Conservation (phyloP, 2,329 filamentous ascomycete species). For the Fusarium secorum region DNA sequence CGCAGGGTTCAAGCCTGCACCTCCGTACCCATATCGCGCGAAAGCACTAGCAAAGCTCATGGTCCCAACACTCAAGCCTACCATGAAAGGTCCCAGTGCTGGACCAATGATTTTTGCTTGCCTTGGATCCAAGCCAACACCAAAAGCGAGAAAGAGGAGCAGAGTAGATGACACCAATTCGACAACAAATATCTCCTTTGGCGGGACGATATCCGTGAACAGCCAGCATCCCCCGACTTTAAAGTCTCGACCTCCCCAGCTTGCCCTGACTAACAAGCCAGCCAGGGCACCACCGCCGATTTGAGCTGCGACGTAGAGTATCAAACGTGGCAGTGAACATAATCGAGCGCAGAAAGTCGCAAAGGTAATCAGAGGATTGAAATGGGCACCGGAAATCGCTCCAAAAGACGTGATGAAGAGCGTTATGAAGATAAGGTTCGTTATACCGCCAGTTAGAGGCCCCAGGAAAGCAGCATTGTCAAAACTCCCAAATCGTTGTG, state of each 20-base stretch:
- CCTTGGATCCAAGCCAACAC: constrained; percentile 61
- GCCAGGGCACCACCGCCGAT: constrained; percentile 51
- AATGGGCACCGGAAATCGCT: constrained; percentile 59
- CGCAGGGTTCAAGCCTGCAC: constrained; percentile 33
- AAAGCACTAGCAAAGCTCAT: constrained; percentile 48
- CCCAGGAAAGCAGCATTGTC: constrained; percentile 42
- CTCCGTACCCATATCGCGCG: constrained; percentile 38
- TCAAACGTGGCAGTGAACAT: constrained; percentile 56
- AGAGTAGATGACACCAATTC: constrained; percentile 59
- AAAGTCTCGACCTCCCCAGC: constrained; percentile 43
- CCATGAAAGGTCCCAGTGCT: constrained; percentile 57
- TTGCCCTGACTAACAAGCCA: constrained; percentile 34
- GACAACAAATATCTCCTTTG: constrained; percentile 51
- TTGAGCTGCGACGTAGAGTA: constrained; percentile 60
- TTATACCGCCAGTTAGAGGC: constrained; percentile 42
- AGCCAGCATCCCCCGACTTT: constrained; percentile 45
- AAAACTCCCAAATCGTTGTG: constrained; percentile 26
- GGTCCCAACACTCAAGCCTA: constrained; percentile 52
- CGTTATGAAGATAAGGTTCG: constrained; percentile 49
- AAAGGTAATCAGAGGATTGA: constrained; percentile 63
- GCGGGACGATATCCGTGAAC: constrained; percentile 35
- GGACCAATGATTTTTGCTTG: constrained; percentile 59
- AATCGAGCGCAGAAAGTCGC: constrained; percentile 60
- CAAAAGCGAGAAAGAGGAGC: constrained; percentile 60
- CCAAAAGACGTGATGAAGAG: constrained; percentile 60